Evolutionary conservation across 441 rosid genomes (phyloP), one percentile per base, ranked within the genome.

Genomic region (Raphanus hybrid): DNA sequence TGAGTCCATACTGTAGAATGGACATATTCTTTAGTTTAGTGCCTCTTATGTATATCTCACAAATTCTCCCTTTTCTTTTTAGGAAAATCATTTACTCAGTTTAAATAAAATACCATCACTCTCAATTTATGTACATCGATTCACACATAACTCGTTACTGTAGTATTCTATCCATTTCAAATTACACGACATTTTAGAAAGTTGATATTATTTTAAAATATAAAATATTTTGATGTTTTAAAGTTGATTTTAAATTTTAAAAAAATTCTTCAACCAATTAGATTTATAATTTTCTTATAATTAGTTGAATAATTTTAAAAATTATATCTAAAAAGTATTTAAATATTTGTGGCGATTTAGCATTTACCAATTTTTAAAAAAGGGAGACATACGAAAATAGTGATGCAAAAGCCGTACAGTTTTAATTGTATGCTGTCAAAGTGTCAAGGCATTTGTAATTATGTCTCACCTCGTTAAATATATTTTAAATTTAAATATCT

Each of bases 361-460:
- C 71, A 64, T 66, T 43, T 43, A 15, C 58, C 32, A 3, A 0
- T 15, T 16, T 11, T 27, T 12, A 10, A 3, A 0, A 43, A 48
- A 5, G 35, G 10, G 62, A 18, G 62, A 35, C 74, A 52, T 68
- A 32, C 52, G 74, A 67, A 52, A 57, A 67, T 27, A 67, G 69
- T 67, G 70, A 78, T 67, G 77, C 63, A 50, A 78, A 78, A 73
- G 72, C 6, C 64, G 64, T 73, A 72, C 81, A 73, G 64, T 72
- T 78, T 78, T 64, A 45, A 67, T 71, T 77, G 62, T 57, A 71
- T 32, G 61, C 60, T 77, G 76, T 77, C 76, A 29, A 29, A 29
- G 34, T 29, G 0, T 29, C 34, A 71, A 59, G 69, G 66, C 81
- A 66, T 71, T 57, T 58, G 67, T 39, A 39, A 8, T 14, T 26